These are phyloP conservation scores for Glycine tomentella DNA, from an alignment of 306 rosid genomes.

Conservation along the genomic window DNA sequence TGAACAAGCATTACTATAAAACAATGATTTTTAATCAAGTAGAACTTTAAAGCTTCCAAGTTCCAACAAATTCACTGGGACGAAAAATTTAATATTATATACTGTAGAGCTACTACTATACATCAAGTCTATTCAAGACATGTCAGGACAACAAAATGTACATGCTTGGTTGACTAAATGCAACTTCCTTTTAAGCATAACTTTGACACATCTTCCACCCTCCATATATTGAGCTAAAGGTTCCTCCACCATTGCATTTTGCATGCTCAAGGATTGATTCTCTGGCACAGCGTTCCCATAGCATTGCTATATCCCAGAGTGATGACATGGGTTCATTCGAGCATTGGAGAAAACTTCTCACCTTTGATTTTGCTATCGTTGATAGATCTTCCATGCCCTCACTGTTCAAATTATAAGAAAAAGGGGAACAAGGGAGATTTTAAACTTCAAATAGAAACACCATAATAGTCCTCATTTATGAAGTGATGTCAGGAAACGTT, in stretches of 20 bases:
- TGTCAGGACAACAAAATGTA: not conserved
- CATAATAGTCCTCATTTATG: constrained; percentile 11
- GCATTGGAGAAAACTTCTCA: not conserved
- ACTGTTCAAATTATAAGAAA: constrained; percentile 31
- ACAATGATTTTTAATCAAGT: not conserved
- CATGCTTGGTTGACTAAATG: not conserved
- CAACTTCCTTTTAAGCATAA: constrained; percentile 6
- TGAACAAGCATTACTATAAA: not conserved
- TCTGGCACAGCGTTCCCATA: constrained; percentile 59
- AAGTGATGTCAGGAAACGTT: not conserved
- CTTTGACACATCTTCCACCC: constrained; percentile 50
- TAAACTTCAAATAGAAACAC: not conserved
- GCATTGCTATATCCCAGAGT: constrained; percentile 48
- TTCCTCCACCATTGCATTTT: constrained; percentile 61
- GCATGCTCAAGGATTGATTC: constrained; percentile 53
- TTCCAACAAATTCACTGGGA: too few relatives aligned
- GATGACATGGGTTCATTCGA: constrained; percentile 47
- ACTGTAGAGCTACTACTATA: not conserved
- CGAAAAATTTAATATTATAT: not conserved
- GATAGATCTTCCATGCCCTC: constrained; percentile 35
- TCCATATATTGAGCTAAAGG: constrained; percentile 59
- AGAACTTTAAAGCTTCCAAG: not conserved
- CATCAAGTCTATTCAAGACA: not conserved
- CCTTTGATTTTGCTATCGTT: constrained; percentile 44
- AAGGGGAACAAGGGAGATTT: not conserved